These are phyloP conservation scores for Chenopodium formosanum DNA, from an alignment of 148 eudicot species.

Conservation along the genomic window DNA sequence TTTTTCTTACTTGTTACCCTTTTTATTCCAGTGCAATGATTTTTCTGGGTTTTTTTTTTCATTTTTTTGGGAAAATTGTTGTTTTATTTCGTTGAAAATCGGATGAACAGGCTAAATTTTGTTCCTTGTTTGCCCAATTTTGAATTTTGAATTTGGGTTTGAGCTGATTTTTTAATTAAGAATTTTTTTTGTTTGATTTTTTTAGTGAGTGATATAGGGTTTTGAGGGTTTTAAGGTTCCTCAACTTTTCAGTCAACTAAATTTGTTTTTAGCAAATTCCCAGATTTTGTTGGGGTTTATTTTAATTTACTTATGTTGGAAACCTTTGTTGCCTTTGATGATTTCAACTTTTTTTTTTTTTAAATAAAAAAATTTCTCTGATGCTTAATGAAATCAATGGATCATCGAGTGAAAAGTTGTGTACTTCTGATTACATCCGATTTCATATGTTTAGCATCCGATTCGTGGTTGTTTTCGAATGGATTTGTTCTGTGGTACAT, in stretches of 20 bases:
- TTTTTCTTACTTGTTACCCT: neutral
- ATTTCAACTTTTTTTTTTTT: neutral
- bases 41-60: neutral
- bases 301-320: neutral
- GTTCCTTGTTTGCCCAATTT: conserved; percentile 8
- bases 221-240: conserved; percentile 13
- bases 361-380: neutral
- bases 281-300: neutral
- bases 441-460: neutral
- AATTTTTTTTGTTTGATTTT: neutral
- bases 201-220: neutral
- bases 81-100: neutral
- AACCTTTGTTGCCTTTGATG: neutral
- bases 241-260: neutral
- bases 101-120: conserved; percentile 8
- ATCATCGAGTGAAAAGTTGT: neutral
- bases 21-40: neutral
- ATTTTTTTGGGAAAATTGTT: neutral
- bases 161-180: conserved; percentile 1
- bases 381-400: conserved; percentile 8
- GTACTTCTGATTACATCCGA: neutral
- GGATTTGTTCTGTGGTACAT: conserved; percentile 6
- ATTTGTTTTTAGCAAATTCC: neutral
- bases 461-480: neutral
- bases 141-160: conserved; percentile 24